Evolutionary conservation across 2,329 filamentous ascomycete species (phyloP).

Genomic region (Penicillium brevicompactum): DNA sequence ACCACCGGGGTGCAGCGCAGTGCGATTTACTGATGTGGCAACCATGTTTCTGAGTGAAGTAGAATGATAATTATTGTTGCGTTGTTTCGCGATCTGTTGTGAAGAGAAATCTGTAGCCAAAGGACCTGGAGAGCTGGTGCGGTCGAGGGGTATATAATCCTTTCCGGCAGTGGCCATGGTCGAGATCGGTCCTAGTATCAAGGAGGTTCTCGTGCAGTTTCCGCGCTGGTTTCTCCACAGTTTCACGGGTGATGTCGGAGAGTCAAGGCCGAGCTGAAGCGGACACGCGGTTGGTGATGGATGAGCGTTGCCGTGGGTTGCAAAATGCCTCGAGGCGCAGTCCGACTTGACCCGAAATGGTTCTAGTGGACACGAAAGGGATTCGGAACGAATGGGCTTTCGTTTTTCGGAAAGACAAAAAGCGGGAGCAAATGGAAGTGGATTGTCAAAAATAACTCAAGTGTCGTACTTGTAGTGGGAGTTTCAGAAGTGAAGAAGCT

Average conservation of each 20-base stretch:
- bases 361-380: slow-evolving; percentile 24
- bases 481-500: neutral
- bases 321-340: slow-evolving; percentile 25
- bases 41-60: slow-evolving; percentile 56
- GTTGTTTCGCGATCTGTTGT: slow-evolving; percentile 61
- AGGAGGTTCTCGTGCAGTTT: slow-evolving; percentile 25
- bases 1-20: slow-evolving; percentile 85
- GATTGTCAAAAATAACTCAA: slow-evolving; percentile 8
- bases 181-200: slow-evolving; percentile 25
- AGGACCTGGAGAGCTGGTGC: slow-evolving; percentile 49
- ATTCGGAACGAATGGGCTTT: slow-evolving; percentile 15
- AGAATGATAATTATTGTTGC: slow-evolving; percentile 61
- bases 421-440: neutral
- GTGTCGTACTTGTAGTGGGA: neutral
- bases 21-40: slow-evolving; percentile 77
- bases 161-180: slow-evolving; percentile 39
- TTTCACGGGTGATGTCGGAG: slow-evolving; percentile 44
- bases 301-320: slow-evolving; percentile 24
- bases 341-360: slow-evolving; percentile 36
- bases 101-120: slow-evolving; percentile 58
- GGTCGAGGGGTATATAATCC: slow-evolving; percentile 47
- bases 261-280: slow-evolving; percentile 27
- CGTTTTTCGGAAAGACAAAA: slow-evolving; percentile 9
- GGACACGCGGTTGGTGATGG: slow-evolving; percentile 24
- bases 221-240: slow-evolving; percentile 41